Base-by-base conservation (phyloP, 108 stramenopile genomes). In the Parmales sp. region DNA sequence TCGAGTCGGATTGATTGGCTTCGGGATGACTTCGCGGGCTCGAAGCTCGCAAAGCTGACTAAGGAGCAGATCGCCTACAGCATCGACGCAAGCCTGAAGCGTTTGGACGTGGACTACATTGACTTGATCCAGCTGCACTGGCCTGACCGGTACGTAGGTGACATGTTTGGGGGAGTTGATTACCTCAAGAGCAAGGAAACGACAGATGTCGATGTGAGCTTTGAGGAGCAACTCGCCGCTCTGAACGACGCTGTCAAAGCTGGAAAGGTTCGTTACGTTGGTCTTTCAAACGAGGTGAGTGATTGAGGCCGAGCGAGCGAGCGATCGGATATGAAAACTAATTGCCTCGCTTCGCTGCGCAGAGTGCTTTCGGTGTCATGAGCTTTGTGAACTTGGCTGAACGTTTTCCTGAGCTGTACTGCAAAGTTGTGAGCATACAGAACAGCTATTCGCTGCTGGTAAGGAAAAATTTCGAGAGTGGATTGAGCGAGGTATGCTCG, bases 121-220 rank as follows among this genome's bases (percentile, higher is more conserved):
- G 97, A 98, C 78, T 69, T 98, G 77, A 50, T 94, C 39, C 92
- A 92, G 68, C 46, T 97, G 29, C 89, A 95, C 68, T 97, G 96
- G 93, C 93, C 93, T 0, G 94, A 92, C 74, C 83, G 93, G 4
- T 78, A 71, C 41, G 71, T 78, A 1, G 85, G 86, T 39, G 85
- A 83, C 7, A n/a, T 90, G 4, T 95, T 95, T 75, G 93, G 95
- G 0, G 73, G 79, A 45, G 69, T 72, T 0, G 86, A 90, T 70
- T 95, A 90, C 69, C 68, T 68, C 28, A 82, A 78, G 6, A 19
- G 44, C 2, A 70, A 73, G 16, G 72, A 78, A 20, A 60, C 80
- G 49, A 76, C 77, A 1, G 74, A 76, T 19, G 83, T 77, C 7
- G 72, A 72, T 13, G 73, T 79, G 60, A 31, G 83, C 45, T 93